phyloP scores from a whole-genome alignment of 1,284 basidiomycete species.

The Cryptococcus sp. region DNA sequence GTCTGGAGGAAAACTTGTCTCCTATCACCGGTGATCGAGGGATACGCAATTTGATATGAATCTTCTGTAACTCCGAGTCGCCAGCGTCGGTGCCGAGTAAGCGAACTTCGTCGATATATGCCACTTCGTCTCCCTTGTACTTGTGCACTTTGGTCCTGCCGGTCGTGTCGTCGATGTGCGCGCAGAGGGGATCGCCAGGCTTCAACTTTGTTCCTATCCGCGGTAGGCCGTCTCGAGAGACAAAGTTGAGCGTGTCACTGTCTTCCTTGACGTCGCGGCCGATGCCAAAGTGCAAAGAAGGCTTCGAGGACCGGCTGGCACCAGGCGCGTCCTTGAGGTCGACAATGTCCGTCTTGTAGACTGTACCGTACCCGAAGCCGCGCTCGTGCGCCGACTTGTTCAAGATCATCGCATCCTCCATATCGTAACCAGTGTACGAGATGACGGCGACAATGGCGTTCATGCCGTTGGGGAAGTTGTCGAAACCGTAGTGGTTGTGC shows the following conservation, averaged over 20 bases:
- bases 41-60: slow-evolving; percentile 91
- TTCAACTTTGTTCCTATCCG: slow-evolving; percentile 70
- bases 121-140: slow-evolving; percentile 95
- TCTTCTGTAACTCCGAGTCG: slow-evolving; percentile 85
- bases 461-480: slow-evolving; percentile 96
- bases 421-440: slow-evolving; percentile 99
- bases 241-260: slow-evolving; percentile 63
- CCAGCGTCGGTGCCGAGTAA: slow-evolving; percentile 85
- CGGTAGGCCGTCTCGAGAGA: slow-evolving; percentile 87
- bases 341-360: slow-evolving; percentile 93
- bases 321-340: slow-evolving; percentile 83
- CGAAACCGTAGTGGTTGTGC: slow-evolving; percentile 97
- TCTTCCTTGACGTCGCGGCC: slow-evolving; percentile 70
- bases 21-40: slow-evolving; percentile 96
- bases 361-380: slow-evolving; percentile 94
- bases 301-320: slow-evolving; percentile 61
- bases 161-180: slow-evolving; percentile 85
- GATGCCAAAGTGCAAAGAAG: slow-evolving; percentile 80
- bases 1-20: slow-evolving; percentile 98
- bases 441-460: slow-evolving; percentile 99
- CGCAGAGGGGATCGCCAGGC: slow-evolving; percentile 75
- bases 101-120: slow-evolving; percentile 89
- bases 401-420: slow-evolving; percentile 99
- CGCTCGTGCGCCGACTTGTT: slow-evolving; percentile 99
- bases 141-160: slow-evolving; percentile 84